Evolutionary conservation across 345 rosid species (phyloP).

Genomic region (Noccaea caerulescens): DNA sequence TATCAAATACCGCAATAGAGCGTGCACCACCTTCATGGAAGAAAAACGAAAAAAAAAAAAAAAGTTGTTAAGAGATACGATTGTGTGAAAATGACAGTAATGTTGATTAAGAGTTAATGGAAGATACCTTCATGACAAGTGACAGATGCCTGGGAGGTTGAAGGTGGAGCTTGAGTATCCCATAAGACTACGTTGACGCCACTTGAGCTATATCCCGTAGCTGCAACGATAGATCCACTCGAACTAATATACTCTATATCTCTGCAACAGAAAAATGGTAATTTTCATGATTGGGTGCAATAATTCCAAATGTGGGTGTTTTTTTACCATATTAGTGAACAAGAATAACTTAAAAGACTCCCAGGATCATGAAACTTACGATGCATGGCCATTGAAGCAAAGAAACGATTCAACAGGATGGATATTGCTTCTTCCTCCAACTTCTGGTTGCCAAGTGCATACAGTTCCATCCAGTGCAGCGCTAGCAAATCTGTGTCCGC

Average conservation of each 20-base stretch:
- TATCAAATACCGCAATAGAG: conserved; percentile 87
- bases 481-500: conserved; percentile 88
- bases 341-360: conserved; percentile 1
- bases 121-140: conserved; percentile 83
- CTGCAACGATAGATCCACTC: conserved; percentile 88
- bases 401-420: conserved; percentile 84
- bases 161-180: conserved; percentile 94
- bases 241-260: conserved; percentile 85
- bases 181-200: conserved; percentile 85
- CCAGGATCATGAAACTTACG: conserved; percentile 57
- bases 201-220: conserved; percentile 80
- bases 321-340: conserved; percentile 7
- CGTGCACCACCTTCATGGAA: conserved; percentile 79
- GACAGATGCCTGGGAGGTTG: conserved; percentile 82
- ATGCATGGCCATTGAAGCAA: conserved; percentile 82
- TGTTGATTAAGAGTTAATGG: neutral
- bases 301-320: conserved; percentile 5
- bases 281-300: conserved; percentile 9
- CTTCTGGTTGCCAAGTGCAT: conserved; percentile 94
- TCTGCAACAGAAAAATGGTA: conserved; percentile 50
- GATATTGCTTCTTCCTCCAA: conserved; percentile 86
- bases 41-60: neutral
- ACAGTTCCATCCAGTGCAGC: conserved; percentile 91
- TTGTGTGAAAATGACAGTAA: neutral
- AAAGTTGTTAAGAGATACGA: conserved; percentile 16